Evolutionary conservation across 106 monocot genomes (phyloP).

Genomic region (Narthecium ossifragum): DNA sequence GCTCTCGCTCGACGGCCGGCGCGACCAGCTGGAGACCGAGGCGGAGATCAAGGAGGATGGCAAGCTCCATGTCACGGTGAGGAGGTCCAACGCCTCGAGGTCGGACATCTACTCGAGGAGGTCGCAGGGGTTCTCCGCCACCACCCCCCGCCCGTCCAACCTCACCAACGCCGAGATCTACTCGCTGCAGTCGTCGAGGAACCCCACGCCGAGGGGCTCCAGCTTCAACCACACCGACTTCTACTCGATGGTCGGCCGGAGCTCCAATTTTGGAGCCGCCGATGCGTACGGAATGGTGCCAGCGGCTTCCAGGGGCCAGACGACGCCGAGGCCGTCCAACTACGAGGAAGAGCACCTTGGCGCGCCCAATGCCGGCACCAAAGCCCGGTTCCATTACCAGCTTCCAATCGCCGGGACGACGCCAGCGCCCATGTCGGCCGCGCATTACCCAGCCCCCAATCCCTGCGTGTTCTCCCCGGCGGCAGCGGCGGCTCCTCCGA

Average conservation of each 20-base stretch:
- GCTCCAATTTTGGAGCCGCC: constrained; percentile 70
- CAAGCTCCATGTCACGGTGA: constrained; percentile 68
- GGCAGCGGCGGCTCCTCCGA: neutral
- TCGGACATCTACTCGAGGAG: constrained; percentile 86
- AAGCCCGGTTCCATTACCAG: constrained; percentile 8
- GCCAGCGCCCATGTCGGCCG: neutral
- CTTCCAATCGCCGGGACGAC: too few species aligned
- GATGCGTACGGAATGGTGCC: constrained; percentile 36
- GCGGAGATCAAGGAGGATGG: constrained; percentile 73
- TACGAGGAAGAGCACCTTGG: constrained; percentile 53
- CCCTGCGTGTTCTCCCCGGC: constrained; percentile 26
- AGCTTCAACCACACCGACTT: constrained; percentile 95
- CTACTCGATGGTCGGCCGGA: constrained; percentile 78
- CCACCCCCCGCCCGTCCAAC: constrained; percentile 86
- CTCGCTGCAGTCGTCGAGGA: constrained; percentile 87
- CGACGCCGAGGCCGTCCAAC: constrained; percentile 72
- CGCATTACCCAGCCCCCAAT: constrained; percentile 50
- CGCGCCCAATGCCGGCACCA: neutral
- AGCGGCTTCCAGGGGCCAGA: constrained; percentile 8
- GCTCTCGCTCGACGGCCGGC: constrained; percentile 66
- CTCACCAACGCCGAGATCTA: constrained; percentile 99
- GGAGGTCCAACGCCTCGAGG: constrained; percentile 77
- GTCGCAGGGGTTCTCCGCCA: constrained; percentile 60
- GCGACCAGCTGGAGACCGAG: constrained; percentile 61
- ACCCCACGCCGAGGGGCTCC: constrained; percentile 86